A percentile compares a stretch with the other conserved stretches of the same genome.
Conservation (phyloP, 2,329 filamentous ascomycete genomes). For the Calonectria pauciramosa region DNA sequence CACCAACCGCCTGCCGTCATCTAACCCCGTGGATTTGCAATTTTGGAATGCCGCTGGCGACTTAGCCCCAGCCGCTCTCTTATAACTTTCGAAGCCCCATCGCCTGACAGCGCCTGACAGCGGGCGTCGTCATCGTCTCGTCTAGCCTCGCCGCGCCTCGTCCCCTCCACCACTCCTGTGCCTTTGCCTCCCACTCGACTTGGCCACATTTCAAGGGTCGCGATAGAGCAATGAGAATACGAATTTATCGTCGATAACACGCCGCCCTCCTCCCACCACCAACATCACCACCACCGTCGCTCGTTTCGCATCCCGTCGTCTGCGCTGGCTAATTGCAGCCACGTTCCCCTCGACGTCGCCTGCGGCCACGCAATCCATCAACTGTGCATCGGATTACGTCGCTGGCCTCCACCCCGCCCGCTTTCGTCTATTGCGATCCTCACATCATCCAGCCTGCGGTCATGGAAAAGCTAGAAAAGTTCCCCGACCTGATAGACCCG, state of each 20-base stretch:
- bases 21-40: neutral
- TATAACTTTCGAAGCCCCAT: constrained; percentile 3
- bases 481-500: constrained; percentile 67
- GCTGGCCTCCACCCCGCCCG: constrained; percentile 1
- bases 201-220: constrained; percentile 29
- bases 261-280: neutral
- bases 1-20: neutral
- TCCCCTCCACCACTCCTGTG: constrained; percentile 4
- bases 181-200: neutral
- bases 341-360: constrained; percentile 14
- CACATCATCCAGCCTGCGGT: constrained; percentile 38
- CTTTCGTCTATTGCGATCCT: neutral
- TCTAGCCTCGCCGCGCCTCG: neutral
- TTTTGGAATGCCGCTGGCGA: neutral
- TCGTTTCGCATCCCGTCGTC: constrained; percentile 30
- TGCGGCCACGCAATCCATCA: constrained; percentile 3
- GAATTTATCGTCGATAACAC: constrained; percentile 21
- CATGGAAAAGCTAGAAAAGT: constrained; percentile 63
- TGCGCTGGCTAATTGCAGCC: neutral
- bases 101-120: constrained; percentile 11
- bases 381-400: constrained; percentile 9
- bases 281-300: constrained; percentile 26
- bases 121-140: constrained; percentile 21
- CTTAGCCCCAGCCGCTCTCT: neutral
- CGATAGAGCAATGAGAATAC: constrained; percentile 39